These are phyloP conservation scores for Apophysomyces elegans DNA, from an alignment of 371 early-diverging fungal species.

Conservation along the genomic window DNA sequence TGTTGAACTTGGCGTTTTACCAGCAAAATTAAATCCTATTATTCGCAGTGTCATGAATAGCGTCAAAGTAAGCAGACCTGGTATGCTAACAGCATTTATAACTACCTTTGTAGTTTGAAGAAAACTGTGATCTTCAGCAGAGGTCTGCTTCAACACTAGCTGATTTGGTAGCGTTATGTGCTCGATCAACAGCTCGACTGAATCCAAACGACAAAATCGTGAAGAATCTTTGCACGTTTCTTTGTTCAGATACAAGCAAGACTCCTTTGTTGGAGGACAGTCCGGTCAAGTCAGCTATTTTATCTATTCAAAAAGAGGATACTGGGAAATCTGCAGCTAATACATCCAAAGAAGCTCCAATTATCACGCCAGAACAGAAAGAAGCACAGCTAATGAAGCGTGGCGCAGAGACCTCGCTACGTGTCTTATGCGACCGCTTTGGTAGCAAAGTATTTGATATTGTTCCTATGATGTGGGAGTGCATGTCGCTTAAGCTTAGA, in stretches of 20 bases:
- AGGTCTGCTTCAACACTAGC: slow-evolving; percentile 64
- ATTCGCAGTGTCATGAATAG: slow-evolving; percentile 89
- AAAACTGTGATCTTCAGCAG: slow-evolving; percentile 70
- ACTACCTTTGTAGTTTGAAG: slow-evolving; percentile 55
- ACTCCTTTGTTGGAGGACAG: slow-evolving; percentile 73
- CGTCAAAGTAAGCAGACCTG: slow-evolving; percentile 58
- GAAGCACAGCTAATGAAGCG: slow-evolving; percentile 73
- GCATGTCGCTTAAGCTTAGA: slow-evolving; percentile 58
- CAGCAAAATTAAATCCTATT: slow-evolving; percentile 84
- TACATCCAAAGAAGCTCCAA: slow-evolving; percentile 43
- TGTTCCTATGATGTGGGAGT: slow-evolving; percentile 85
- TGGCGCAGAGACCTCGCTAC: slow-evolving; percentile 81
- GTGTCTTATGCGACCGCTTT: slow-evolving; percentile 73
- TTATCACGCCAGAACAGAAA: slow-evolving; percentile 48
- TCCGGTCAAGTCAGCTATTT: slow-evolving; percentile 61
- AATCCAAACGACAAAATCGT: slow-evolving; percentile 86
- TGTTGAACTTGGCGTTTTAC: slow-evolving; percentile 77
- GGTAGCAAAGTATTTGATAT: slow-evolving; percentile 68
- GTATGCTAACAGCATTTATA: neutral
- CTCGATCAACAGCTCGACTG: slow-evolving; percentile 42
- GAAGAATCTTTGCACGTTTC: slow-evolving; percentile 83
- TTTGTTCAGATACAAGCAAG: slow-evolving; percentile 81
- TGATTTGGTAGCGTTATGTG: slow-evolving; percentile 59
- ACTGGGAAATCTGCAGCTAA: slow-evolving; percentile 20
- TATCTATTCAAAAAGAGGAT: slow-evolving; percentile 62